Evolutionary conservation across 2,329 filamentous ascomycete species (phyloP).

Genomic region (Xylariaceae sp.): DNA sequence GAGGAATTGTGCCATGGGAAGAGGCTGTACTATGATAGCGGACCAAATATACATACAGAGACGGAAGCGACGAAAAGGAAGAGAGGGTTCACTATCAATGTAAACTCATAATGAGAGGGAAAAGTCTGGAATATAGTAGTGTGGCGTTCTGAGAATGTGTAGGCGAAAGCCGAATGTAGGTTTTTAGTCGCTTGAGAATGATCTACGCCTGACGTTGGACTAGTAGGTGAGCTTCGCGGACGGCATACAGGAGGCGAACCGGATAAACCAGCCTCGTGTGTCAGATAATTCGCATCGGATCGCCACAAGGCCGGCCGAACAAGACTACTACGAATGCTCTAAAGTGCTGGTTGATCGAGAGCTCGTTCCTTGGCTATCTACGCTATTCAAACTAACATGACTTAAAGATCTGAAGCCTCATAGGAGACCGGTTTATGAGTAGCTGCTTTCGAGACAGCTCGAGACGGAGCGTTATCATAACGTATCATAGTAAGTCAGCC

Average conservation of each 20-base stretch:
- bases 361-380: neutral
- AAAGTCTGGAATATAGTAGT: slow-evolving; percentile 25
- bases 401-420: neutral
- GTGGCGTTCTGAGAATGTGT: neutral
- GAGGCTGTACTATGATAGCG: slow-evolving; percentile 2
- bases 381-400: neutral
- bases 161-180: slow-evolving; percentile 9
- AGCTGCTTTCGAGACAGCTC: neutral
- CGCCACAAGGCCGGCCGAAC: slow-evolving; percentile 22
- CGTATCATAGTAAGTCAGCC: neutral
- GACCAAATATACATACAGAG: neutral
- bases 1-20: slow-evolving; percentile 4
- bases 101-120: slow-evolving; percentile 13
- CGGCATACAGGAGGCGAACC: slow-evolving; percentile 13
- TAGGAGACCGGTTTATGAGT: neutral
- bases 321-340: slow-evolving; percentile 3
- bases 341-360: neutral
- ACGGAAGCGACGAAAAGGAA: slow-evolving; percentile 2
- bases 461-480: neutral
- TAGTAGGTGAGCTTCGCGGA: slow-evolving; percentile 15
- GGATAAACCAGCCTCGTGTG: slow-evolving; percentile 31
- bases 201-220: slow-evolving; percentile 15
- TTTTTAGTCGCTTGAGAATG: slow-evolving; percentile 9
- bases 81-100: slow-evolving; percentile 6
- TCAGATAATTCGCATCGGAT: slow-evolving; percentile 26